Percentiles rank a stretch among this genome's conserved stretches.
phyloP scores from a whole-genome alignment of 2,329 filamentous ascomycete genomes.

The Penicillium sp. region DNA sequence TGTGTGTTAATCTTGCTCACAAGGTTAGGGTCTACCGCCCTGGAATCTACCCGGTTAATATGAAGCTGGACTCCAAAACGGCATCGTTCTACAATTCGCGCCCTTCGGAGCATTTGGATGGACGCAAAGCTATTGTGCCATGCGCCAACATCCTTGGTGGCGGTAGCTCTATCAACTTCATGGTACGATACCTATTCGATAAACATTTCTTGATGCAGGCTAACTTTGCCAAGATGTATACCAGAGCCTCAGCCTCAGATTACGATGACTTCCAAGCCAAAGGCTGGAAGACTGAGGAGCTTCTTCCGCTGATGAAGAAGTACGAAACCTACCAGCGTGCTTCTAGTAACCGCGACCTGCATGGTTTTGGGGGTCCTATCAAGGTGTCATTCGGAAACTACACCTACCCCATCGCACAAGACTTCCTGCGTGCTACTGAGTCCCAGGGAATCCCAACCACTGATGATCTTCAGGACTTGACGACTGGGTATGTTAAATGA shows the following conservation, averaged over 20 bases:
- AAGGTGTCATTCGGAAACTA: conserved; percentile 81
- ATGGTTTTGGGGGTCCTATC: conserved; percentile 78
- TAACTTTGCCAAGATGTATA: conserved; percentile 62
- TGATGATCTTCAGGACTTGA: conserved; percentile 73
- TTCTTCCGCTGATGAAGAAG: conserved; percentile 76
- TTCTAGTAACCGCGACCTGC: conserved; percentile 61
- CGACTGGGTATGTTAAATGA: conserved; percentile 33
- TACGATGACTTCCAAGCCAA: conserved; percentile 78
- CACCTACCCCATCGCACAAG: conserved; percentile 78
- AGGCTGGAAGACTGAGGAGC: conserved; percentile 75
- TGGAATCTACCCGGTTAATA: conserved; percentile 75
- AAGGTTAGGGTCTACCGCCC: conserved; percentile 66
- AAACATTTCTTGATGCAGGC: not conserved
- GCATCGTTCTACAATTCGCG: conserved; percentile 79
- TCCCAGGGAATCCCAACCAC: conserved; percentile 73
- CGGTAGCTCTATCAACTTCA: conserved; percentile 4
- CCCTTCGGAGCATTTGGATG: conserved; percentile 56
- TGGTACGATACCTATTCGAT: conserved; percentile 62
- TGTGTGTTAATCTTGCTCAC: not conserved
- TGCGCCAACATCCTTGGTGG: conserved; percentile 3
- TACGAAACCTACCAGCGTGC: conserved; percentile 74
- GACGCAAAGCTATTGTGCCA: not conserved
- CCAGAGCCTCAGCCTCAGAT: conserved; percentile 68
- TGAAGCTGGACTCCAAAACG: conserved; percentile 78
- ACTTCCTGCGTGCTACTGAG: conserved; percentile 72